Evolutionary conservation across 768 basidiomycete species (phyloP).

Genomic region (Tephrocybe sp.): DNA sequence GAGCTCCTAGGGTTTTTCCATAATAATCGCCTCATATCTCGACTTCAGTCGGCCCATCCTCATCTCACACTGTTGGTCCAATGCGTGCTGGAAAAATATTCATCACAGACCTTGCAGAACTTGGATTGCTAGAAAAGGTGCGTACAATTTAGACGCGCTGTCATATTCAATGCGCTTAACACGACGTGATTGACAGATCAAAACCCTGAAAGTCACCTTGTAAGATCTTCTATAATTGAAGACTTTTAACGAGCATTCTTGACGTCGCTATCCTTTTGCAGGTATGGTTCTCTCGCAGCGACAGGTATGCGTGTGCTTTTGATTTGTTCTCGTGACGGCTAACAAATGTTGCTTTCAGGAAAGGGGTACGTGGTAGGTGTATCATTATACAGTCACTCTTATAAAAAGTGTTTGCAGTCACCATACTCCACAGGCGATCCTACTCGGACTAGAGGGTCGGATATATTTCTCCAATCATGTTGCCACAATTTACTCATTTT

Average conservation of each 20-base stretch:
- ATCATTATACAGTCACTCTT: neutral
- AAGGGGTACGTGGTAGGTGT: constrained; percentile 59
- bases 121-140: constrained; percentile 71
- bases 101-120: constrained; percentile 68
- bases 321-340: neutral
- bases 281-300: constrained; percentile 91
- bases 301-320: constrained; percentile 61
- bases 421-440: constrained; percentile 85
- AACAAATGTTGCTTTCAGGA: constrained; percentile 38
- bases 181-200: constrained; percentile 49
- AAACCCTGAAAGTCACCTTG: constrained; percentile 83
- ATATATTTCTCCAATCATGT: neutral
- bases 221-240: constrained; percentile 31
- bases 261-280: constrained; percentile 25
- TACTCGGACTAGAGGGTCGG: constrained; percentile 75
- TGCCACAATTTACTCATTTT: neutral
- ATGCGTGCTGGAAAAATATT: constrained; percentile 94
- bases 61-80: constrained; percentile 52
- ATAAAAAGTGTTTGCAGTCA: constrained; percentile 46
- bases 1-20: neutral
- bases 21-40: constrained; percentile 4
- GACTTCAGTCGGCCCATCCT: constrained; percentile 46
- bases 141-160: neutral
- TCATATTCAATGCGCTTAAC: neutral
- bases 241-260: constrained; percentile 8